These are phyloP conservation scores for Scenedesmus sp. DNA, from an alignment of 163 green algal species.

Conservation along the genomic window DNA sequence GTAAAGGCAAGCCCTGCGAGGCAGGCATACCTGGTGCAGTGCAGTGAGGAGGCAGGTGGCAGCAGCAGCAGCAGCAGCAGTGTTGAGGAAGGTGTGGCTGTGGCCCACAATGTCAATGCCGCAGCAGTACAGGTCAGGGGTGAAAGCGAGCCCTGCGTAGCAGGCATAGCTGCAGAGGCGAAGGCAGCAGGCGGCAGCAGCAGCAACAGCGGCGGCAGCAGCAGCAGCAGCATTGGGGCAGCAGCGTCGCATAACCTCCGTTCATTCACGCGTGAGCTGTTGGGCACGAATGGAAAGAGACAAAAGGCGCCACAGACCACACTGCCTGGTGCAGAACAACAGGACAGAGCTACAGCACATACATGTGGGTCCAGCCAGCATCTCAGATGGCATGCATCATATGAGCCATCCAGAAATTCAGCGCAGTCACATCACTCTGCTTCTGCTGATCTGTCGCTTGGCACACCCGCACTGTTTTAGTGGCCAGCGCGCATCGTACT, in stretches of 20 bases:
- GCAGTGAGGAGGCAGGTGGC: background rate
- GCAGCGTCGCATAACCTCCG: too few species aligned
- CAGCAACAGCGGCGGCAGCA: background rate
- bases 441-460: background rate
- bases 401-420: too few species aligned
- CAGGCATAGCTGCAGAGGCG: background rate
- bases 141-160: slow-evolving; percentile 55
- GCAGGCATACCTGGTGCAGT: slow-evolving; percentile 49
- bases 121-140: background rate
- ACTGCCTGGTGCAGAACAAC: too few species aligned
- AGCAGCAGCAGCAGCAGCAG: background rate
- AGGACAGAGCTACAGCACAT: too few species aligned
- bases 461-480: background rate
- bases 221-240: background rate
- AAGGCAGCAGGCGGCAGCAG: background rate
- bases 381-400: too few species aligned
- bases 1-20: slow-evolving; percentile 61
- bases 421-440: too few species aligned
- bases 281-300: too few species aligned
- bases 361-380: too few species aligned
- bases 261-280: too few species aligned
- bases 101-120: background rate
- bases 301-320: too few species aligned
- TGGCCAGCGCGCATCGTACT: background rate
- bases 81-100: background rate